phyloP scores from a whole-genome alignment of 2,329 filamentous ascomycete species.

The Paecilomyces sp. region DNA sequence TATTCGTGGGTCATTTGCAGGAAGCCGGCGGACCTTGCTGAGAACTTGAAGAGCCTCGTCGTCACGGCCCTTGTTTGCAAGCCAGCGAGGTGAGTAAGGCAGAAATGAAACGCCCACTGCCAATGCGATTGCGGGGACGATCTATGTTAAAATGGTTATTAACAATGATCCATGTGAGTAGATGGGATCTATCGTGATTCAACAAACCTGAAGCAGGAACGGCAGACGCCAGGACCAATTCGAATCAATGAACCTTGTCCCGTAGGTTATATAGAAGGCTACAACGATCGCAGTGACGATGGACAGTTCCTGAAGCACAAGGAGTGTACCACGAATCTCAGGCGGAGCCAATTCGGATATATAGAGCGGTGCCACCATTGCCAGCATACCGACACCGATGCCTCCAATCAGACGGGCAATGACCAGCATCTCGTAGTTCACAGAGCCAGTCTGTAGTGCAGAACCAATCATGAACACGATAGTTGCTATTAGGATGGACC shows the following conservation, averaged over 20 bases:
- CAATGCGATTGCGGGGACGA: conserved; percentile 23
- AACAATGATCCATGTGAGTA: neutral
- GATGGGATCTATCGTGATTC: neutral
- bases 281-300: conserved; percentile 9
- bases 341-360: conserved; percentile 26
- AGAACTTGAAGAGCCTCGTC: conserved; percentile 39
- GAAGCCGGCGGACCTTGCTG: conserved; percentile 39
- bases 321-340: conserved; percentile 18
- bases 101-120: conserved; percentile 31
- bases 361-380: conserved; percentile 30
- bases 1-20: conserved; percentile 39
- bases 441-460: conserved; percentile 28
- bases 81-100: conserved; percentile 49
- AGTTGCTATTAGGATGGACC: conserved; percentile 26
- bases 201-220: conserved; percentile 12
- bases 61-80: conserved; percentile 36
- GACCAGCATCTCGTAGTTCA: conserved; percentile 19
- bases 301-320: conserved; percentile 10
- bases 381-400: conserved; percentile 30
- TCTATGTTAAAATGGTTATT: conserved; percentile 21
- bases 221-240: conserved; percentile 35
- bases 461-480: conserved; percentile 37
- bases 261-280: conserved; percentile 17
- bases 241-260: conserved; percentile 24
- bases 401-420: conserved; percentile 31